Percentiles rank a stretch among this genome's conserved stretches.
Conservation (phyloP, 1,284 basidiomycete genomes). For the Hypsizygus ulmarius region DNA sequence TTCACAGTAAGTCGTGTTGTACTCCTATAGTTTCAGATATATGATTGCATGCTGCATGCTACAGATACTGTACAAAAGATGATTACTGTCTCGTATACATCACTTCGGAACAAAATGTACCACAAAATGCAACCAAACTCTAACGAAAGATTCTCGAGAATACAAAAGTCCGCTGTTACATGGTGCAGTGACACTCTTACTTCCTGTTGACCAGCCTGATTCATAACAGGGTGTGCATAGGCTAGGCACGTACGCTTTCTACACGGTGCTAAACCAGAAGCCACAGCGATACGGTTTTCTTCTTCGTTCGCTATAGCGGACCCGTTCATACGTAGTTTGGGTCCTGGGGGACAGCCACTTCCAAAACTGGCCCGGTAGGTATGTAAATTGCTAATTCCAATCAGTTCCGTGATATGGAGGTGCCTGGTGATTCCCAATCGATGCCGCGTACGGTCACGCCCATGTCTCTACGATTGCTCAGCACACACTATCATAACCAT, state of each 20-base stretch:
- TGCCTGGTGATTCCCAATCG: background rate
- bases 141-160: conserved; percentile 35
- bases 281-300: conserved; percentile 47
- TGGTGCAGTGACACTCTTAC: conserved; percentile 49
- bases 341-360: no score
- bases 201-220: background rate
- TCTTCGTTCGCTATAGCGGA: no score
- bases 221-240: conserved; percentile 39
- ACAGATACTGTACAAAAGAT: conserved; percentile 58
- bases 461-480: conserved; percentile 29
- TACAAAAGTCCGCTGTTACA: conserved; percentile 52
- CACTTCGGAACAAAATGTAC: conserved; percentile 46
- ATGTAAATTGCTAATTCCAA: no score
- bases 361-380: no score
- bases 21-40: background rate
- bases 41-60: background rate
- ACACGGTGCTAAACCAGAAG: conserved; percentile 58
- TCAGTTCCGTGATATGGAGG: no score
- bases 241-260: conserved; percentile 80
- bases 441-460: conserved; percentile 25
- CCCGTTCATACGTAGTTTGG: no score
- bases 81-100: conserved; percentile 53
- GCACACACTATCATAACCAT: conserved; percentile 23
- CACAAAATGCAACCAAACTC: conserved; percentile 17
- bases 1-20: conserved; percentile 46